Evolutionary conservation across 208 protist genomes (phyloP), one percentile per base, ranked within the genome.

Genomic region (Leishmania tarentolae): DNA sequence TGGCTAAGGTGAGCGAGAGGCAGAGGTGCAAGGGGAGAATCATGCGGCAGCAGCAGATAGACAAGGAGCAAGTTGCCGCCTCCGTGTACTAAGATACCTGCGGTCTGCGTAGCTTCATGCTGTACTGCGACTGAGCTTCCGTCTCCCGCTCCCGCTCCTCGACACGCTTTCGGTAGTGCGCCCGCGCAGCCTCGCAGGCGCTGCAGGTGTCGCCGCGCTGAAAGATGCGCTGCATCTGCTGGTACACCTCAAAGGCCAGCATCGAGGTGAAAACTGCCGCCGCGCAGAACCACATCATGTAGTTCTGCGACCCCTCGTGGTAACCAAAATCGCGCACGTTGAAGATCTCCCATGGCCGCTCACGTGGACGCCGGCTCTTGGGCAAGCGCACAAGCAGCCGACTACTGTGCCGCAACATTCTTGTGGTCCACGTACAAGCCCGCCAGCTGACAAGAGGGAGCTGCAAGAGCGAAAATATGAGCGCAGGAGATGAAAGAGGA

Each of bases 301-400:
- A 93, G 88, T 97, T 97, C 85, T 97, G 92, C 63, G 88, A 90
- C 8, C 94, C 93, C 81, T 97, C 94, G 76, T 94, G 88, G 61
- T 91, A 95, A 65, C 92, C 92, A 86, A 91, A 97, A 78, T 97
- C 93, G 56, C 94, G 90, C 31, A 92, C 92, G 83, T 97, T 97
- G 79, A 97, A 94, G 44, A 97, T 88, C 80, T 97, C 92, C 90
- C 91, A 97, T 75, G 93, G 90, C n/a, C 94, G 87, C 84, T 97
- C 92, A 35, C 93, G 92, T 9, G 93, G 94, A 1, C 94, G 90
- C 46, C 94, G 94, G 19, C 86, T 75, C 81, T 96, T 95, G 17
- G 94, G 94, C 19, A 97, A 85, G 50, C 94, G 92, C 81, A 97
- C 80, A 15, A 78, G 79, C 40, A 83, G 75, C 9, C 76, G 46